These are phyloP conservation scores for Simplicillium sp. DNA, from an alignment of 2,329 filamentous ascomycete species.

Conservation along the genomic window DNA sequence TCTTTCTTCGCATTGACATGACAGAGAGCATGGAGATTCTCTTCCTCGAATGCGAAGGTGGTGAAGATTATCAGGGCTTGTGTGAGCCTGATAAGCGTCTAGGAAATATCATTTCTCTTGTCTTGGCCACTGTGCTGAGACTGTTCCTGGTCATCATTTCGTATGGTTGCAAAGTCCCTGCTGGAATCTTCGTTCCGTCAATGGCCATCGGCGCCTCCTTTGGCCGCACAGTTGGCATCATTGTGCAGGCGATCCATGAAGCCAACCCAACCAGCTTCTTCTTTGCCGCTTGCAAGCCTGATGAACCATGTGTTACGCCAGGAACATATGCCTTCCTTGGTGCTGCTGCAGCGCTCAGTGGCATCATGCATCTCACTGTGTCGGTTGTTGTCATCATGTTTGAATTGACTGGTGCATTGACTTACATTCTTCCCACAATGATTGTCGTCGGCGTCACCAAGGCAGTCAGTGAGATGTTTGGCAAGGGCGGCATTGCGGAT, in stretches of 20 bases:
- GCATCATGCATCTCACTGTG: slow-evolving; percentile 97
- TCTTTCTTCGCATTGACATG: slow-evolving; percentile 94
- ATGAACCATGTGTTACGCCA: slow-evolving; percentile 92
- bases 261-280: slow-evolving; percentile 73
- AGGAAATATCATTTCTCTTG: slow-evolving; percentile 68
- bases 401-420: slow-evolving; percentile 91
- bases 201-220: slow-evolving; percentile 97
- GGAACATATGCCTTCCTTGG: slow-evolving; percentile 95
- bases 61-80: slow-evolving; percentile 78
- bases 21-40: slow-evolving; percentile 98
- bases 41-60: slow-evolving; percentile 86
- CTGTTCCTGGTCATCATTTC: slow-evolving; percentile 85
- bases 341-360: slow-evolving; percentile 81
- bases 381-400: slow-evolving; percentile 99
- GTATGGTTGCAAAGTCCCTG: slow-evolving; percentile 95
- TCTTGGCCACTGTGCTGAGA: slow-evolving; percentile 71
- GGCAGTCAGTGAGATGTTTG: slow-evolving; percentile 79
- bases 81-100: slow-evolving; percentile 72
- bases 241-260: slow-evolving; percentile 84
- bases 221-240: slow-evolving; percentile 85
- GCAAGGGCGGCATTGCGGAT: slow-evolving; percentile 94
- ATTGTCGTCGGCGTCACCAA: slow-evolving; percentile 97
- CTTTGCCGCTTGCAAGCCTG: slow-evolving; percentile 81
- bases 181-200: slow-evolving; percentile 94
- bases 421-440: slow-evolving; percentile 97